A percentile compares a stretch with the other conserved stretches of the same genome.
These are phyloP conservation scores for Sphaerosporella brunnea DNA, from an alignment of 495 filamentous ascomycete species.

Conservation along the genomic window DNA sequence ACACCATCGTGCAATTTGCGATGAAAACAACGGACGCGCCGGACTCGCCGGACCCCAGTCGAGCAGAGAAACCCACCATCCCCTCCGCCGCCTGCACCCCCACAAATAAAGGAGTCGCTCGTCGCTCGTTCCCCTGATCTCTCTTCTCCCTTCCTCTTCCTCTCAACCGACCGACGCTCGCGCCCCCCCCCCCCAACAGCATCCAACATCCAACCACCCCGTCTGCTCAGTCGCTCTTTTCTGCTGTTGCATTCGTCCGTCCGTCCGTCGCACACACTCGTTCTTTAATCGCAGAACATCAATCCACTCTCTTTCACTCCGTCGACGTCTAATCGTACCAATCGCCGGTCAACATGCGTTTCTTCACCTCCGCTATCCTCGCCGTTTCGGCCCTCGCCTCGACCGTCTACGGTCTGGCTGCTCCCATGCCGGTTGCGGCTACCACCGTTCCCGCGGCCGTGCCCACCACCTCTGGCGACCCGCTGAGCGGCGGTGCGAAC, in stretches of 20 bases:
- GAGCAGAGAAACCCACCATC: too few species aligned
- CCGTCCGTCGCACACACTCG: background rate
- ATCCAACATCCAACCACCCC: too few species aligned
- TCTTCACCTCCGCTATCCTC: conserved; percentile 18
- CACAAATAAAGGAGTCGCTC: too few species aligned
- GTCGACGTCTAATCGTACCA: background rate
- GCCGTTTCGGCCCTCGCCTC: conserved; percentile 15
- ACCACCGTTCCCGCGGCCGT: conserved; percentile 8
- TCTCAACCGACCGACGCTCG: too few species aligned
- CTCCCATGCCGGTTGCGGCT: conserved; percentile 24
- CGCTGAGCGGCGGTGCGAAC: conserved; percentile 26
- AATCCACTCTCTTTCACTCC: background rate
- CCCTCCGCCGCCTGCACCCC: too few species aligned
- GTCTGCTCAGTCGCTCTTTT: conserved; percentile 13
- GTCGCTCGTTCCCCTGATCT: background rate
- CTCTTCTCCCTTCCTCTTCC: background rate
- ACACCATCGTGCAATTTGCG: too few species aligned
- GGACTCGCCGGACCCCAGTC: too few species aligned
- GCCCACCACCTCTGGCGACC: conserved; percentile 11
- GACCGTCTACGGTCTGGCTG: conserved; percentile 21
- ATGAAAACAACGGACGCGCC: too few species aligned
- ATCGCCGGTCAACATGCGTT: conserved; percentile 23
- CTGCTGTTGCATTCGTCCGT: too few species aligned
- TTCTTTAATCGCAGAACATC: background rate
- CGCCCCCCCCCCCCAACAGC: too few species aligned